Evolutionary conservation across 2,329 filamentous ascomycete species (phyloP).

Genomic region (Monosporascus sp.): DNA sequence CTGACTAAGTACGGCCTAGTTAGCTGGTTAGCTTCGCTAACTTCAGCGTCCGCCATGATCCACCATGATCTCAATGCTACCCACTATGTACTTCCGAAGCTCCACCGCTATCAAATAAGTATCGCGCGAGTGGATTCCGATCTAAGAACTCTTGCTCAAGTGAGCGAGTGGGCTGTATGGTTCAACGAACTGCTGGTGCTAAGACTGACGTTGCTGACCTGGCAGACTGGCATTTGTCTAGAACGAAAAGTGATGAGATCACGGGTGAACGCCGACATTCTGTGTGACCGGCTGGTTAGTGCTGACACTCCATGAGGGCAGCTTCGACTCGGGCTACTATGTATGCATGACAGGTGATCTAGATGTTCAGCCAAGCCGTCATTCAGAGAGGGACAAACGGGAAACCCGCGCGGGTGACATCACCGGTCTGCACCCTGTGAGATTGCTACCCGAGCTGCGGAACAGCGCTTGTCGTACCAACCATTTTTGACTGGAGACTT

Average conservation of each 20-base stretch:
- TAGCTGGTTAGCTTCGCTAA: background rate
- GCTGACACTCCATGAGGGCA: background rate
- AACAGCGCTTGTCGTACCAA: conserved; percentile 16
- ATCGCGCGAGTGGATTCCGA: background rate
- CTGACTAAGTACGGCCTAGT: background rate
- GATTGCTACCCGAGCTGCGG: conserved; percentile 1
- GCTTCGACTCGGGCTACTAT: background rate
- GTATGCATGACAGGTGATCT: background rate
- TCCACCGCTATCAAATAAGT: background rate
- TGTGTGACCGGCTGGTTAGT: background rate
- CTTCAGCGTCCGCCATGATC: background rate
- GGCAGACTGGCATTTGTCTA: background rate
- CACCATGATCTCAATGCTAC: background rate
- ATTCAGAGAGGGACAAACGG: background rate
- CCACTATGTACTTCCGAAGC: background rate
- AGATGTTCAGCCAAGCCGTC: background rate
- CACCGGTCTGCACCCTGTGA: background rate
- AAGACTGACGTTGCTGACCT: background rate
- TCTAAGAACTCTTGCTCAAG: background rate
- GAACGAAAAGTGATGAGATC: background rate
- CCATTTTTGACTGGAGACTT: conserved; percentile 3
- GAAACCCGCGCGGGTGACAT: background rate
- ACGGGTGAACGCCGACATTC: background rate
- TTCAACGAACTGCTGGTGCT: background rate
- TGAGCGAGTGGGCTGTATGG: background rate